phyloP scores from a whole-genome alignment of 2,329 filamentous ascomycete species.

The Colletotrichum cuscutae region DNA sequence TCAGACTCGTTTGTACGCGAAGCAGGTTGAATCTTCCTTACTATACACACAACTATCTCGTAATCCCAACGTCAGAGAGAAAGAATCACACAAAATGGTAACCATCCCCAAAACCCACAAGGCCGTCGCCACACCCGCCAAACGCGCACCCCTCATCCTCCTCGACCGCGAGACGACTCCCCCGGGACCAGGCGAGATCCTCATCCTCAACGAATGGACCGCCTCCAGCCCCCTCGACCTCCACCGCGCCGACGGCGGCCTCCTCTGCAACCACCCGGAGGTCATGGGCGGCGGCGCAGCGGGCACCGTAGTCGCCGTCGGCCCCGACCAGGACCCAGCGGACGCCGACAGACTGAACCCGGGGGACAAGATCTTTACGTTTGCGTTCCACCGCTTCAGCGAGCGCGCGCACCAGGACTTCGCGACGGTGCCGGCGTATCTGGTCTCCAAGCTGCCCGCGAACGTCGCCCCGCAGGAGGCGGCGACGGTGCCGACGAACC shows the following conservation, averaged over 20 bases:
- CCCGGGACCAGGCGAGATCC: conserved; percentile 58
- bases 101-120: conserved; percentile 40
- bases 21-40: not conserved
- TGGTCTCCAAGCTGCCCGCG: conserved; percentile 57
- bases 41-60: not conserved
- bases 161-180: conserved; percentile 39
- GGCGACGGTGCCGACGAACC: conserved; percentile 65
- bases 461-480: conserved; percentile 55
- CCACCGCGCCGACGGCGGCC: conserved; percentile 69
- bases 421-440: conserved; percentile 60
- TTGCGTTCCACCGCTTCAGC: conserved; percentile 57
- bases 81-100: conserved; percentile 11
- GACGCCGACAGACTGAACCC: conserved; percentile 46
- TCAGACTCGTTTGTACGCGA: not conserved
- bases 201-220: conserved; percentile 68
- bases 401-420: conserved; percentile 67
- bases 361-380: conserved; percentile 68
- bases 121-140: conserved; percentile 39
- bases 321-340: conserved; percentile 40
- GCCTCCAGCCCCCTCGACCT: conserved; percentile 70
- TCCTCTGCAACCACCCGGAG: conserved; percentile 61
- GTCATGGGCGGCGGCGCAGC: conserved; percentile 62
- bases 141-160: conserved; percentile 39
- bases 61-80: not conserved
- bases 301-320: conserved; percentile 63